Base-by-base conservation (phyloP, 2,329 filamentous ascomycete genomes). In the Parastagonospora avenae region DNA sequence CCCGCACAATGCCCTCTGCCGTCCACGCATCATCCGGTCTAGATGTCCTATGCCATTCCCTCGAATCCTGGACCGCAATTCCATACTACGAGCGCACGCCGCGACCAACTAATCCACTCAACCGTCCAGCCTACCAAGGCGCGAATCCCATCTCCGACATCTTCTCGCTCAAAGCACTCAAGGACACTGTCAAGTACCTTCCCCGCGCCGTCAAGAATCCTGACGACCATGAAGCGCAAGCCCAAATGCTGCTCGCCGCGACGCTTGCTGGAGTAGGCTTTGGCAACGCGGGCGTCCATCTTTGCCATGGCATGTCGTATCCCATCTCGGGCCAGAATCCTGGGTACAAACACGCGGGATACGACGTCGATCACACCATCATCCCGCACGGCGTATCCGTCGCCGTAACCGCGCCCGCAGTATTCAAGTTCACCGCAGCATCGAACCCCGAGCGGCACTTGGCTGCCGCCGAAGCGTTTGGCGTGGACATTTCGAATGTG, bases 71-170 rank as follows among this genome's bases (percentile, higher is more conserved):
- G 91, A 99, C 94, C 0, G 94, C 94, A 2, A 97, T 99, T 57
- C 95, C 95, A 0, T 99, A 91, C 78, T 82, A 90, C 63, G 89
- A 96, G 79, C 86, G 94, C 43, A 85, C 81, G 0, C 94, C 94
- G 0, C 82, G 93, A 2, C 95, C 95, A 0, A 77, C 84, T 4
- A 97, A 99, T 72, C 94, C 95, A 0, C 90, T 99, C 62, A 82
- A 93, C 53, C 83, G 94, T 4, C 94, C 94, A 0, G 92, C 94
- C 0, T 99, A 99, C 71, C 94, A 99, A 74, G 94, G 94, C 35
- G 92, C 94, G 6, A 99, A 99, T 72, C 94, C 94, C 2, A 99
- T 99, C 64, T 95, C 90, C 37, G 94, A 99, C 71, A 93, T 99
- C 60, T 99, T 99, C 79, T 95, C 91, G 3, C 81, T 99, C 15